phyloP scores from a whole-genome alignment of 164 flowering plant genomes.

The Nelumbo lutea region DNA sequence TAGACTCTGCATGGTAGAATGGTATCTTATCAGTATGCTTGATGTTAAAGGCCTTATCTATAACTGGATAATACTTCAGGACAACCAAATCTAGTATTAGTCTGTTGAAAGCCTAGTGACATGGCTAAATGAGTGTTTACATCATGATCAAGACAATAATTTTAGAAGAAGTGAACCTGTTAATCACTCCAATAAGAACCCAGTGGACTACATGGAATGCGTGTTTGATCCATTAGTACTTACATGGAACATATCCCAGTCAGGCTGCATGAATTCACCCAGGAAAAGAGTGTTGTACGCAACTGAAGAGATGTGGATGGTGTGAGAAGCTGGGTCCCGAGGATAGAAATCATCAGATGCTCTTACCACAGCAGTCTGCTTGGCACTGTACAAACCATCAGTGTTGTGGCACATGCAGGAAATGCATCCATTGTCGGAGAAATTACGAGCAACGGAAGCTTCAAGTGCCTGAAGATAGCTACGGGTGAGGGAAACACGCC shows the following conservation, averaged over 20 bases:
- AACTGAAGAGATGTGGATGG: conserved; percentile 90
- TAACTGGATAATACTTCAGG: too few species aligned
- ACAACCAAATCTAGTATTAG: too few species aligned
- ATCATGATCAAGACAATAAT: too few species aligned
- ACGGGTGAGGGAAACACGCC: conserved; percentile 83
- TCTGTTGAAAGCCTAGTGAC: too few species aligned
- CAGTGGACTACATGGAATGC: too few species aligned
- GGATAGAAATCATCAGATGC: conserved; percentile 98
- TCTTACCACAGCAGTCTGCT: conserved; percentile 83
- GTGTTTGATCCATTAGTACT: conserved; percentile 18
- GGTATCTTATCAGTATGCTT: too few species aligned
- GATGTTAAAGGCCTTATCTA: too few species aligned
- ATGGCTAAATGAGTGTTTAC: too few species aligned
- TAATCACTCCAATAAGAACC: too few species aligned
- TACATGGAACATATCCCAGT: conserved; percentile 37
- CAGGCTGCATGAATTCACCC: conserved; percentile 5
- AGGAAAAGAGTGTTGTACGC: conserved; percentile 88
- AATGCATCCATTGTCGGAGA: conserved; percentile 86
- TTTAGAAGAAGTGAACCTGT: too few species aligned
- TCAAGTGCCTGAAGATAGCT: conserved; percentile 86
- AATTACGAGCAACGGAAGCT: conserved; percentile 75
- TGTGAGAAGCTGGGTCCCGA: conserved; percentile 91
- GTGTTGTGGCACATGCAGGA: conserved; percentile 92
- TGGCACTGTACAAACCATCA: conserved; percentile 82
- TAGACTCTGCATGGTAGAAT: conserved; percentile 53